Conservation (phyloP, 2,329 filamentous ascomycete species). For the Penicillium vulpinum region DNA sequence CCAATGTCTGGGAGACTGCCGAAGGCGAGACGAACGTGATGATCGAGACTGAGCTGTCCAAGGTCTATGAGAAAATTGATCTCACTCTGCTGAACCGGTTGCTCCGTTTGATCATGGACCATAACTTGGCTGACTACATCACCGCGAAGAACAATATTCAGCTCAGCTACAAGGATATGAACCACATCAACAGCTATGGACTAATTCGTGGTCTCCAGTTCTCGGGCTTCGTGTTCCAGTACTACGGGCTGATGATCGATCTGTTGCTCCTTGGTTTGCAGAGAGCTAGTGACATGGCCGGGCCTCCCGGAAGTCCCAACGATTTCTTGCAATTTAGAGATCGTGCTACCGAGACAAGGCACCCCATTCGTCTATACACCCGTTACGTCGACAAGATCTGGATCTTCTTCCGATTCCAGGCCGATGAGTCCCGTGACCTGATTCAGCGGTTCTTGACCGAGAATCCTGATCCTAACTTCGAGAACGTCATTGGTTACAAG, state of each 20-base stretch:
- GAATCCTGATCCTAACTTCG: constrained; percentile 97
- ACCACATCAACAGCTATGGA: constrained; percentile 97
- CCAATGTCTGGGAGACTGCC: constrained; percentile 89
- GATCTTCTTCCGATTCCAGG: constrained; percentile 92
- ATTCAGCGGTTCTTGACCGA: constrained; percentile 98
- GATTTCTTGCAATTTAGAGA: constrained; percentile 98
- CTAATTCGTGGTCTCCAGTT: constrained; percentile 98
- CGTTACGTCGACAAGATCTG: constrained; percentile 98
- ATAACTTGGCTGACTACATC: constrained; percentile 98
- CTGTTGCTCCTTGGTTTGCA: constrained; percentile 87
- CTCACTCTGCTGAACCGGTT: constrained; percentile 91
- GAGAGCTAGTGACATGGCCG: constrained; percentile 96
- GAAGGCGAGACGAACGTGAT: constrained; percentile 98
- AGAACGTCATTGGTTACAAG: constrained; percentile 98
- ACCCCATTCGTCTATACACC: constrained; percentile 96
- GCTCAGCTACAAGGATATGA: constrained; percentile 99
- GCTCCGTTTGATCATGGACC: constrained; percentile 95
- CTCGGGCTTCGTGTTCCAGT: constrained; percentile 98
- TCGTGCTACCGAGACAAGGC: constrained; percentile 83
- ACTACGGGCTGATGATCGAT: constrained; percentile 94
- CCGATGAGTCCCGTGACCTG: constrained; percentile 90
- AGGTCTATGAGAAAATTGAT: constrained; percentile 99
- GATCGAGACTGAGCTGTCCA: constrained; percentile 97
- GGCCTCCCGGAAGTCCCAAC: constrained; percentile 88
- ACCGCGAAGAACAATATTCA: constrained; percentile 99